Evolutionary conservation across 2,329 filamentous ascomycete genomes (phyloP), one percentile per base, ranked within the genome.

Genomic region (Neobulgaria alba): DNA sequence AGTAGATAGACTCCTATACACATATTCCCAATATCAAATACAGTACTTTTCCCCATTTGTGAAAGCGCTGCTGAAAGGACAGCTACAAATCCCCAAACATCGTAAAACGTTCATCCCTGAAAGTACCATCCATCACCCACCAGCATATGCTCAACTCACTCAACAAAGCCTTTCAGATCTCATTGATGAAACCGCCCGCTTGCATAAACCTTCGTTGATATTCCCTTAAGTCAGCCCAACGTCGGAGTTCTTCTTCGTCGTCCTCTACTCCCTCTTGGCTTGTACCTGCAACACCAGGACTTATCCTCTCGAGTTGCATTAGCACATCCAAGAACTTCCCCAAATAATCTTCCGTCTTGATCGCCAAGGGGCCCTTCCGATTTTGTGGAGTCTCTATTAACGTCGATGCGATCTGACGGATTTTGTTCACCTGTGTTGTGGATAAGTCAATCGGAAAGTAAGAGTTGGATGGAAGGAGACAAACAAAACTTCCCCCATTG

Each of bases 341-440:
- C 0, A 93, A 69, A 33, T 85, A 82, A 32, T 82, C 77, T 59
- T 90, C 82, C 9, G 82, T 77, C 59, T 77, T 71, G 21, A 69
- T 57, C 12, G 71, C 68, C 2, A 74, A 57, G 16, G 65, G 64
- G 29, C 72, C 68, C 53, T 73, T 73, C 18, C 68, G 63, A 31
- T 68, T 63, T 36, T 69, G 67, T 2, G 75, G 73, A 1, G 70
- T 66, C 47, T 84, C 78, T 36, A 93, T 73, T 5, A 94, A 70
- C 0, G 86, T 92, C 19, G 81, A 82, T 1, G 86, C 86, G 29
- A 94, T 82, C 56, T 85, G 82, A 8, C 86, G 82, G 51, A 94
- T 85, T 67, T 94, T 93, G 66, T 78, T 78, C 55, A 85, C 86
- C 54, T 60, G 33, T 20, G 16, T 7, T 5, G 45, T 38, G 14